These are phyloP conservation scores for Ceratobasidium papillatum DNA, from an alignment of 1,284 basidiomycete species.

Conservation along the genomic window DNA sequence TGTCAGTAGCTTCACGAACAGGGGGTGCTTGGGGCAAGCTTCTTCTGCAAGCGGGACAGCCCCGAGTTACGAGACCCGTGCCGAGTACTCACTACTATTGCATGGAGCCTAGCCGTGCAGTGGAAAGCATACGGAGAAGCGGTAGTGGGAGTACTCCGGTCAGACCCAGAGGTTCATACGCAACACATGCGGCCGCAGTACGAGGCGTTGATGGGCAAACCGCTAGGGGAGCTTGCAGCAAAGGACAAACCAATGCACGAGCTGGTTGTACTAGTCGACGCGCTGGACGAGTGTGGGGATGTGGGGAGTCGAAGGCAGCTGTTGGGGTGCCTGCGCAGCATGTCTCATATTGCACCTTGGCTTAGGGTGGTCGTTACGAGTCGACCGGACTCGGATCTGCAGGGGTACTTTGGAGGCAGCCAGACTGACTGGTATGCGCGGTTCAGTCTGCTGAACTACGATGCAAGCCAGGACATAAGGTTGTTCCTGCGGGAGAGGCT, in stretches of 20 bases:
- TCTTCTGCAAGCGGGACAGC: too few relatives aligned
- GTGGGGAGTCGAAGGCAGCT: not conserved
- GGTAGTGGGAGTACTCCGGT: not conserved
- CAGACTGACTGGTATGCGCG: not conserved
- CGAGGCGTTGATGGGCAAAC: not conserved
- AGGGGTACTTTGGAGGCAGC: not conserved
- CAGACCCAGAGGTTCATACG: not conserved
- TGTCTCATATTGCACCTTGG: not conserved
- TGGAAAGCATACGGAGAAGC: not conserved
- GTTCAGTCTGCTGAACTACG: not conserved
- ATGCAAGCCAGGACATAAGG: conserved; percentile 1
- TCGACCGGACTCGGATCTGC: conserved; percentile 15
- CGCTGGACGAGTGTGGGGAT: conserved; percentile 38
- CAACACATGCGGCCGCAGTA: not conserved
- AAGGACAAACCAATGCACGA: not conserved
- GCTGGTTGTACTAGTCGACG: conserved; percentile 34
- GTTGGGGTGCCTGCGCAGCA: not conserved
- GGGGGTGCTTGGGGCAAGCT: conserved; percentile 47
- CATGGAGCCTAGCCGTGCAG: conserved; percentile 14
- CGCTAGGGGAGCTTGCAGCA: conserved; percentile 2
- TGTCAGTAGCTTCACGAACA: conserved; percentile 38
- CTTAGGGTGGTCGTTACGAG: conserved; percentile 24
- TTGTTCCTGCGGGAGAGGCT: not conserved
- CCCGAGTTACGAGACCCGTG: conserved; percentile 45
- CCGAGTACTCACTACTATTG: conserved; percentile 24